Base-by-base conservation (phyloP, 352 stramenopile species). In the Globisporangium radiosum region DNA sequence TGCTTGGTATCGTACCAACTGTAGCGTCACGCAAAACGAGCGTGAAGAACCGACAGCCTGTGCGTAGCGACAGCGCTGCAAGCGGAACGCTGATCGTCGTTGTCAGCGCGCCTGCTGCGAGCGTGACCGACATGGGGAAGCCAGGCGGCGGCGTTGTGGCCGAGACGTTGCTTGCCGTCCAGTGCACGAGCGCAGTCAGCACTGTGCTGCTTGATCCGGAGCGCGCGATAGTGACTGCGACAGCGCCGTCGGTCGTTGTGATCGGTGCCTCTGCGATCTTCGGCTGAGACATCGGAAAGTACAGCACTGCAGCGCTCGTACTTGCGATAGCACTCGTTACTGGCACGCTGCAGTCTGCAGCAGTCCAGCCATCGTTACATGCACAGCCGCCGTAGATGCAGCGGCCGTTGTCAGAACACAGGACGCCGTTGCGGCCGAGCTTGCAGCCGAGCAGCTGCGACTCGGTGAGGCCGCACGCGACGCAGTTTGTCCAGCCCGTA, bases 391-490 rank as follows among this genome's bases (percentile, higher is more conserved):
- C 77, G 4, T 76, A 80, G 5, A 70, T 33, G 51, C 81, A 91
- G 3, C 62, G 52, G 10, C 81, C 81, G 15, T 81, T 79, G 5
- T 76, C 76, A 17, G 77, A 85, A 43, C 81, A 91, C 50, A 74
- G 8, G n/a, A 73, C 15, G 13, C 77, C 74, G 55, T 88, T 88
- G n/a, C 78, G 68, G 9, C 81, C 81, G 7, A 63, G 48, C 7
- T 70, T 57, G 55, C 81, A 91, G 3, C 63, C 69, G n/a, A 63
- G 38, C 2, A 74, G 56, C 40, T 60, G 59, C 47, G 49, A 39
- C 13, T 64, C 39, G 2, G 59, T 56, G 7, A 64, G 59, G 1
- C 52, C 64, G 14, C 81, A 91, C 5, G 81, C 65, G 33, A 89
- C 73, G 62, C 79, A 91, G 15, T 47, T 70, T 15, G 57, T 63